phyloP scores from a whole-genome alignment of 1,284 basidiomycete species.

The Crepidotus sp. region DNA sequence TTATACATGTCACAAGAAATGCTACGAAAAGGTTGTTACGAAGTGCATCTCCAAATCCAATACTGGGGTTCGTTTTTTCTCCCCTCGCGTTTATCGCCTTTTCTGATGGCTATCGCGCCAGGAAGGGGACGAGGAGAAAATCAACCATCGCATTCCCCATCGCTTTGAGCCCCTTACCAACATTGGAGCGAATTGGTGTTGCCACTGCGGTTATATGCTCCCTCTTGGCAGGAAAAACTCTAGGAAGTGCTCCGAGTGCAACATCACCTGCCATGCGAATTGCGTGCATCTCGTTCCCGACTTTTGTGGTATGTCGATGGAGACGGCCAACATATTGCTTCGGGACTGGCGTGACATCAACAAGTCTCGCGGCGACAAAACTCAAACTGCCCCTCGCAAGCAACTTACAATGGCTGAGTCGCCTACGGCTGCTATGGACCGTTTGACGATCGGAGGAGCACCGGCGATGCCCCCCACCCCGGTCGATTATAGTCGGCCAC shows the following conservation, averaged over 20 bases:
- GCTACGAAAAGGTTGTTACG: constrained; percentile 97
- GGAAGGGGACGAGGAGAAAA: constrained; percentile 97
- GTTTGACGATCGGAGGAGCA: constrained; percentile 6
- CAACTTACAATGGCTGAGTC: constrained; percentile 25
- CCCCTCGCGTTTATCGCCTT: not conserved
- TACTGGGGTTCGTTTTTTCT: constrained; percentile 61
- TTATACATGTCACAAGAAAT: constrained; percentile 99
- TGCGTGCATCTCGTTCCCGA: constrained; percentile 98
- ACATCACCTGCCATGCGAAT: constrained; percentile 94
- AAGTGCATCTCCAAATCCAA: constrained; percentile 99
- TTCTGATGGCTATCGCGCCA: constrained; percentile 24
- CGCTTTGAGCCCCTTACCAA: constrained; percentile 97
- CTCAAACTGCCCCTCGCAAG: constrained; percentile 28
- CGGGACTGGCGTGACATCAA: constrained; percentile 85
- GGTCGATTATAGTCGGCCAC: constrained; percentile 20
- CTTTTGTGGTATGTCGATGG: constrained; percentile 99
- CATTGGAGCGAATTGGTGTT: constrained; percentile 98
- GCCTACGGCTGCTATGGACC: constrained; percentile 13
- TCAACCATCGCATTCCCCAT: constrained; percentile 99
- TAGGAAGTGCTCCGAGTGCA: constrained; percentile 92
- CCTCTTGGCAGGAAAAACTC: constrained; percentile 96
- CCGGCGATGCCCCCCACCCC: constrained; percentile 11
- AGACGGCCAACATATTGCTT: constrained; percentile 91
- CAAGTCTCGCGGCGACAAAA: constrained; percentile 42
- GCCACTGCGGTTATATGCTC: constrained; percentile 98